Evolutionary conservation across 176 grass and related monocot species (phyloP).

Genomic region (Triticum turgidum): DNA sequence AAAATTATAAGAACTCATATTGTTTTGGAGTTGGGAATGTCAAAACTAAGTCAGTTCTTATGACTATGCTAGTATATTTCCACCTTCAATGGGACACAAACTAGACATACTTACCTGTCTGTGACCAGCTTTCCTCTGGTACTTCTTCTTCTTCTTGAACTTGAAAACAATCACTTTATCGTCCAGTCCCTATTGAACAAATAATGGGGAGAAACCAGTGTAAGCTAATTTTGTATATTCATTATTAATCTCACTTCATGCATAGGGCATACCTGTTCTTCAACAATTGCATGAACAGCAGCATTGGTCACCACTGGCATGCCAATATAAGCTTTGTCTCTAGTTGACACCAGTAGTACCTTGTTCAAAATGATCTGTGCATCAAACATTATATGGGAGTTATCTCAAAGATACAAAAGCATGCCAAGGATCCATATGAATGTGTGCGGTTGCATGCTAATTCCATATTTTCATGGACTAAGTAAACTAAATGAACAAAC

Average conservation of each 20-base stretch:
- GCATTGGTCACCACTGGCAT: constrained; percentile 98
- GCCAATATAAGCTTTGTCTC: constrained; percentile 88
- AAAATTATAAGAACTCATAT: constrained; percentile 7
- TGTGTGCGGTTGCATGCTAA: not conserved
- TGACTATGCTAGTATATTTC: constrained; percentile 6
- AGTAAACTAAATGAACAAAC: not conserved
- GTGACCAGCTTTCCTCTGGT: constrained; percentile 81
- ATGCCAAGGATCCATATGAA: not conserved
- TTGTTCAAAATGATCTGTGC: constrained; percentile 94
- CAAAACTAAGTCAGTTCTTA: not conserved
- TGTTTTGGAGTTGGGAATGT: not conserved
- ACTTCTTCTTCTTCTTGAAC: constrained; percentile 98
- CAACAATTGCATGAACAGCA: constrained; percentile 87
- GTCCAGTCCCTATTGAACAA: constrained; percentile 65
- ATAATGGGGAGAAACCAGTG: constrained; percentile 13
- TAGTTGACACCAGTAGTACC: constrained; percentile 85
- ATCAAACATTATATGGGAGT: constrained; percentile 13
- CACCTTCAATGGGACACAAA: not conserved
- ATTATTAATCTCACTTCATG: not conserved
- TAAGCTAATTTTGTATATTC: constrained; percentile 8
- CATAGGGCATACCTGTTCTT: constrained; percentile 55
- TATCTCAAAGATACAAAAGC: constrained; percentile 14
- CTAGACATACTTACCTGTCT: constrained; percentile 58
- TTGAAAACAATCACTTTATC: constrained; percentile 88
- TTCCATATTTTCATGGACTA: not conserved